A percentile compares a stretch with the other conserved stretches of the same genome.
Conservation (phyloP, 371 early-diverging fungal species). For the Synchytrium microbalum region DNA sequence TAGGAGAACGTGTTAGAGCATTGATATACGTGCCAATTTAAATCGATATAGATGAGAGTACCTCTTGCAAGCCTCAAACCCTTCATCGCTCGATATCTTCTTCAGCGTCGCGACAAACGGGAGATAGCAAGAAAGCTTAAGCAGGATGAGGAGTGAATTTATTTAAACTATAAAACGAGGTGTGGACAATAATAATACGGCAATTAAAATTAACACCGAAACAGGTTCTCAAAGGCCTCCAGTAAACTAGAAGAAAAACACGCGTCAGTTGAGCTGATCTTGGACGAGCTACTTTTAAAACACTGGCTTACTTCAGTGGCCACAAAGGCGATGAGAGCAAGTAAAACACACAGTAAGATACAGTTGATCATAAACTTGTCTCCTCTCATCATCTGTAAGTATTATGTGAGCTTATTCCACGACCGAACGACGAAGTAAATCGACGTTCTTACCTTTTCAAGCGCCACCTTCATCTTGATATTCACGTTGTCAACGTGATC, state of each 20-base stretch:
- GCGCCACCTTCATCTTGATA: constrained; percentile 38
- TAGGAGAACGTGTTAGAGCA: too few species aligned
- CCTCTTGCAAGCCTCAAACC: too few species aligned
- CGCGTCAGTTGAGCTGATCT: background rate
- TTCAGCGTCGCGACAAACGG: too few species aligned
- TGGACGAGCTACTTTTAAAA: background rate
- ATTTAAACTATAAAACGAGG: too few species aligned
- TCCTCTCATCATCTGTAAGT: constrained; percentile 46
- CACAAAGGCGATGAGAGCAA: constrained; percentile 44
- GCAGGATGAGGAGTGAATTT: too few species aligned
- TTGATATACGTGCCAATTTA: too few species aligned
- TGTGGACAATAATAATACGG: too few species aligned
- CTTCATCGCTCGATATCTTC: too few species aligned
- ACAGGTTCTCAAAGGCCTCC: background rate
- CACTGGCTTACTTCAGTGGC: constrained; percentile 12
- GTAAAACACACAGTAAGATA: constrained; percentile 43
- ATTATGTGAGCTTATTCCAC: constrained; percentile 1
- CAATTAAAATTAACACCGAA: background rate
- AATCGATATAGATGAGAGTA: too few species aligned
- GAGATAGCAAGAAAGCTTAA: too few species aligned
- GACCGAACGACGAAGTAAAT: background rate
- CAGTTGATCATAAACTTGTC: constrained; percentile 52
- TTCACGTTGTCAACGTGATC: constrained; percentile 49
- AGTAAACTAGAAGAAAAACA: background rate
- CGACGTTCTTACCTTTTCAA: constrained; percentile 36